phyloP scores from a whole-genome alignment of 1,139 yeast species.

The Pichia sp. region DNA sequence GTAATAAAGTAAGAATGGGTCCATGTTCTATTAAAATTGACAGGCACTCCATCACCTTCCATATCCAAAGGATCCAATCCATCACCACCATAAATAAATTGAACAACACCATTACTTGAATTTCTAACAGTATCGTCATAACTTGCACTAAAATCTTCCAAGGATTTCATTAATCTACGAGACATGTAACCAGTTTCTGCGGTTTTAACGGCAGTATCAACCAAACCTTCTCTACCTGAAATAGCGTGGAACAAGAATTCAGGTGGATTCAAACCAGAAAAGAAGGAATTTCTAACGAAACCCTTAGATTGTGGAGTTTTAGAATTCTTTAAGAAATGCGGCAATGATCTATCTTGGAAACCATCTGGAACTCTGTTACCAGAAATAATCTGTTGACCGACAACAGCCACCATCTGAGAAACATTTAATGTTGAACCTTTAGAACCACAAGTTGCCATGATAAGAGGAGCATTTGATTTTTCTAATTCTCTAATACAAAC shows the following conservation, averaged over 20 bases:
- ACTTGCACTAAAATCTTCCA: conserved; percentile 91
- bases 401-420: conserved; percentile 99
- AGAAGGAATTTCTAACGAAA: conserved; percentile 93
- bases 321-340: conserved; percentile 93
- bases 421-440: conserved; percentile 97
- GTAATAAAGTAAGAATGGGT: conserved; percentile 80
- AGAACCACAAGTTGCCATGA: conserved; percentile 99
- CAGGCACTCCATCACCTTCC: conserved; percentile 99
- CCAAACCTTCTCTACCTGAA: conserved; percentile 99
- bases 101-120: conserved; percentile 93
- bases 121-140: conserved; percentile 95
- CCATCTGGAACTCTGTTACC: conserved; percentile 99
- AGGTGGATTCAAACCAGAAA: conserved; percentile 89
- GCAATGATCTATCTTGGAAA: conserved; percentile 95
- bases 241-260: conserved; percentile 98
- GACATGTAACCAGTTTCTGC: conserved; percentile 94
- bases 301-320: conserved; percentile 98
- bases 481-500: conserved; percentile 92
- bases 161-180: conserved; percentile 94
- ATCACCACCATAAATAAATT: conserved; percentile 97
- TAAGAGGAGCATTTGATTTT: conserved; percentile 87
- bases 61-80: conserved; percentile 97
- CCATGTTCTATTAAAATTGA: conserved; percentile 92
- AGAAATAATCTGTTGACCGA: conserved; percentile 97
- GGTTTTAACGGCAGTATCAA: conserved; percentile 70